Evolutionary conservation across 306 rosid genomes (phyloP).

Genomic region (Coriaria nepalensis): DNA sequence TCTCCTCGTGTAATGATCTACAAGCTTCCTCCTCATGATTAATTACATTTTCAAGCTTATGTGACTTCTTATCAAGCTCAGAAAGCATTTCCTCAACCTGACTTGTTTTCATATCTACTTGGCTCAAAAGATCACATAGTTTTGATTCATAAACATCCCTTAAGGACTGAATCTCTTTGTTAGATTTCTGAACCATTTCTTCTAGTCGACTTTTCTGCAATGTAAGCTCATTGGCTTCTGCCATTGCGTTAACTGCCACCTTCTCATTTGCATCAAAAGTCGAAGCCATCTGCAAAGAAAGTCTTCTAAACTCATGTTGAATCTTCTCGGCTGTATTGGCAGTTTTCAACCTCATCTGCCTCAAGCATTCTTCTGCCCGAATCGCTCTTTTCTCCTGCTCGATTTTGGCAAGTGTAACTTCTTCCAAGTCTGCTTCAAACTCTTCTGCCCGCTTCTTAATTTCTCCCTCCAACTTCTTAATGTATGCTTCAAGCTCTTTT

Average conservation of each 20-base stretch:
- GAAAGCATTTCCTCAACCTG: constrained; percentile 35
- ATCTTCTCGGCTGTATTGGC: constrained; percentile 76
- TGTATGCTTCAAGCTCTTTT: constrained; percentile 50
- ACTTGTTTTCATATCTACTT: constrained; percentile 32
- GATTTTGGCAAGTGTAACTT: constrained; percentile 44
- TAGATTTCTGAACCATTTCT: constrained; percentile 40
- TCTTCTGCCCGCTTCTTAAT: constrained; percentile 52
- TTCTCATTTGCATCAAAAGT: constrained; percentile 82
- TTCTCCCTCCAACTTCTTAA: constrained; percentile 57
- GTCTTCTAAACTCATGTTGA: constrained; percentile 74
- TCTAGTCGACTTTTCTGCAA: constrained; percentile 43
- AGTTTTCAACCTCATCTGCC: constrained; percentile 54
- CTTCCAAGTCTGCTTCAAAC: constrained; percentile 68
- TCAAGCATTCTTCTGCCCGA: constrained; percentile 70
- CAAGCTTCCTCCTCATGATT: constrained; percentile 32
- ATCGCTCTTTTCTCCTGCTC: constrained; percentile 90
- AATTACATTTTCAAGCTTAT: constrained; percentile 43
- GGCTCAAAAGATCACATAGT: constrained; percentile 30
- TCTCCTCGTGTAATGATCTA: constrained; percentile 46
- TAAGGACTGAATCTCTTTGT: constrained; percentile 40
- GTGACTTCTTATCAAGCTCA: constrained; percentile 52
- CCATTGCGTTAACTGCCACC: constrained; percentile 55
- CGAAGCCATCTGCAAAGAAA: constrained; percentile 68
- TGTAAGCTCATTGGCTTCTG: constrained; percentile 58
- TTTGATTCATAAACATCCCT: constrained; percentile 35